Evolutionary conservation across 768 basidiomycete genomes (phyloP).

Genomic region (Lactifluus volemus): DNA sequence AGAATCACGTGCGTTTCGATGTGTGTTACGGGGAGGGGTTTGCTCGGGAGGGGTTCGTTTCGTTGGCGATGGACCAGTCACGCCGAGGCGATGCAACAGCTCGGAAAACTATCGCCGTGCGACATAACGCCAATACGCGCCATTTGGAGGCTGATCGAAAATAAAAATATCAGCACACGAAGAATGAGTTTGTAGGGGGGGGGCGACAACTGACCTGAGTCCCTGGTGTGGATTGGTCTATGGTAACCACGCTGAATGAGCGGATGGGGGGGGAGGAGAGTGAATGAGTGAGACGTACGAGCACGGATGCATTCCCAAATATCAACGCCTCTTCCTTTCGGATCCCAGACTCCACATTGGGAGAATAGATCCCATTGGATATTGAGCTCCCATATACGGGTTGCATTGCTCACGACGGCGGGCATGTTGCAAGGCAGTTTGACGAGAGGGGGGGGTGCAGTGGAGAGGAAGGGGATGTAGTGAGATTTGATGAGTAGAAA

Average conservation of each 20-base stretch:
- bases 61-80: neutral
- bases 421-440: constrained; percentile 22
- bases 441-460: neutral
- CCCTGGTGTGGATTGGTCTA: constrained; percentile 53
- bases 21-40: neutral
- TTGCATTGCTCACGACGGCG: constrained; percentile 53
- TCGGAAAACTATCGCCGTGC: constrained; percentile 31
- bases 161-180: constrained; percentile 2
- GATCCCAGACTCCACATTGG: constrained; percentile 68
- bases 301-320: constrained; percentile 68
- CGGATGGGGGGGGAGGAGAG: neutral
- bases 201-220: constrained; percentile 33
- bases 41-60: neutral
- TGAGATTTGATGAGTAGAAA: neutral
- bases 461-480: neutral
- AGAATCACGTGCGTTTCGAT: constrained; percentile 12
- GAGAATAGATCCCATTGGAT: constrained; percentile 54
- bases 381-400: constrained; percentile 62
- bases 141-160: constrained; percentile 34
- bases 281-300: constrained; percentile 38
- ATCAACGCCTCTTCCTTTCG: constrained; percentile 55
- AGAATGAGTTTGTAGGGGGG: neutral
- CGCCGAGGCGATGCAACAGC: constrained; percentile 1
- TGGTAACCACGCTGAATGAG: constrained; percentile 6
- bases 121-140: constrained; percentile 38